Conservation (phyloP, 257 asterid genomes). For the Knoxia roxburghii region DNA sequence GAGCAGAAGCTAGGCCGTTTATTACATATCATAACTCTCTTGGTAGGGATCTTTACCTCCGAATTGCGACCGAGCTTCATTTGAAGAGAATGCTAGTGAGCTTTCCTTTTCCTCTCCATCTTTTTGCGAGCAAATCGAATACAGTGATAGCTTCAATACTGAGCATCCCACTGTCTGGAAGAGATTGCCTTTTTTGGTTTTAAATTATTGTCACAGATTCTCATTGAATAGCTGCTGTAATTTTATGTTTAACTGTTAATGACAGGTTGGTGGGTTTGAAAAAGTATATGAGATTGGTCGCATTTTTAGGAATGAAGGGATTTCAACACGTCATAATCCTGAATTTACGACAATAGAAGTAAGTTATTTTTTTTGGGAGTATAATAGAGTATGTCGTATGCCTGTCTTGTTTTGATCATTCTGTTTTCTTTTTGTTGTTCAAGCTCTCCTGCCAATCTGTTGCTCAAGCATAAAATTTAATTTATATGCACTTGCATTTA, state of each 20-base stretch:
- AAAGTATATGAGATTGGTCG: constrained; percentile 96
- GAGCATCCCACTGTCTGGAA: background rate
- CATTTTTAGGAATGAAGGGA: constrained; percentile 92
- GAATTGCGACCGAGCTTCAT: constrained; percentile 98
- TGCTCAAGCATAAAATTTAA: background rate
- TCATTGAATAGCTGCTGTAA: background rate
- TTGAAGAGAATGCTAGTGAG: constrained; percentile 97
- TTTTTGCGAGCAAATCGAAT: background rate
- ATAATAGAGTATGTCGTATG: no score
- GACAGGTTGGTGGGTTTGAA: constrained; percentile 95
- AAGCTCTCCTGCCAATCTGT: background rate
- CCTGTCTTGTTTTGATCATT: constrained; percentile 13
- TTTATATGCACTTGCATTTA: background rate
- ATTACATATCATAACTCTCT: constrained; percentile 94
- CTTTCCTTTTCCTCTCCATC: constrained; percentile 10
- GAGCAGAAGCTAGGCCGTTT: constrained; percentile 99
- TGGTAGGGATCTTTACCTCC: constrained; percentile 92
- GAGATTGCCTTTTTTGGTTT: background rate
- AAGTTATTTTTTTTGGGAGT: constrained; percentile 10
- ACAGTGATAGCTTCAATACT: background rate
- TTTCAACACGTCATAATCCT: constrained; percentile 99
- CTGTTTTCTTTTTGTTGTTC: background rate
- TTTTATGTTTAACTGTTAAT: constrained; percentile 11
- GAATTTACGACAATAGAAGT: constrained; percentile 99
- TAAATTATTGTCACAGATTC: background rate